A percentile compares a stretch with the other conserved stretches of the same genome.
Conservation (phyloP, 2,329 filamentous ascomycete genomes). For the Ophiostoma montium region DNA sequence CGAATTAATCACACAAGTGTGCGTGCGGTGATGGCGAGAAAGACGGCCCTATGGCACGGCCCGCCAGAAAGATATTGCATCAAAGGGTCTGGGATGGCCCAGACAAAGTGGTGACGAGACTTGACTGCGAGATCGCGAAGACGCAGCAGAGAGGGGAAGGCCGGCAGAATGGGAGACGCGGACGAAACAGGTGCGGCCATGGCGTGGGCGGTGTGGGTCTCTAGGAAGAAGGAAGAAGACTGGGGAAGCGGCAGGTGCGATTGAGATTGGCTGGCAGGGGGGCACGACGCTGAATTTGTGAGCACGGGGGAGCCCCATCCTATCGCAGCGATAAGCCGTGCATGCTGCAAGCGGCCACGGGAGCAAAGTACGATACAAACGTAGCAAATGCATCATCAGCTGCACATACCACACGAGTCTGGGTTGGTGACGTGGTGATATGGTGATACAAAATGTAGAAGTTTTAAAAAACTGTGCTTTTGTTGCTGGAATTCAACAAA, state of each 20-base stretch:
- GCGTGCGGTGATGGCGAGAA: constrained; percentile 6
- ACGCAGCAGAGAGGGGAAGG: constrained; percentile 1
- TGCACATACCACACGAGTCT: no score
- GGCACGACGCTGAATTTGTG: constrained; percentile 6
- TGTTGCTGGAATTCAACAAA: no score
- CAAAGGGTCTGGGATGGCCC: constrained; percentile 1
- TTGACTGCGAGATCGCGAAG: background rate
- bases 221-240: constrained; percentile 9
- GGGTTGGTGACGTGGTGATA: no score
- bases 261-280: constrained; percentile 4
- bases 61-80: constrained; percentile 3
- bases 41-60: constrained; percentile 7
- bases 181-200: background rate
- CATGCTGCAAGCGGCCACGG: no score
- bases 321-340: no score
- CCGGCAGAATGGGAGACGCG: background rate
- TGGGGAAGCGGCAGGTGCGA: constrained; percentile 8
- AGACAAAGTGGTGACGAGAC: background rate
- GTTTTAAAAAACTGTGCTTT: no score
- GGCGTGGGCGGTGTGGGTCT: constrained; percentile 1
- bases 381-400: no score
- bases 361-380: no score
- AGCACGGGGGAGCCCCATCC: background rate
- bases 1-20: background rate
- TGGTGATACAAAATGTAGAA: no score